Evolutionary conservation across 768 basidiomycete genomes (phyloP), one percentile per base, ranked within the genome.

Genomic region (Agaricus bisporus): DNA sequence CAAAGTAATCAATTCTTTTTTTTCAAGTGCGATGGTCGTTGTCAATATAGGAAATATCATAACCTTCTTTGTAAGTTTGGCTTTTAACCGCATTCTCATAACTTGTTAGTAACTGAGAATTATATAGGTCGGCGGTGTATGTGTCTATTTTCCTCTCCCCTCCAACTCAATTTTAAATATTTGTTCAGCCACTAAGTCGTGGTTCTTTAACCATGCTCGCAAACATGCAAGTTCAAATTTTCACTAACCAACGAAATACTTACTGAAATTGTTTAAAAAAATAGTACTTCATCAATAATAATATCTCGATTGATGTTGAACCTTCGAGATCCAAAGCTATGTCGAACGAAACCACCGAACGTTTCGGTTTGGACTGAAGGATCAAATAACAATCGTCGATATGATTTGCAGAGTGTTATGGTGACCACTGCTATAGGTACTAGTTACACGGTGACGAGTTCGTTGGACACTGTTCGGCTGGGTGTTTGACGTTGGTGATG

Each of bases 1-100:
- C 9, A 12, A 10, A 26, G 12, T 22, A 20, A 20, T 12, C 18
- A 5, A n/a, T n/a, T n/a, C n/a, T 38, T 8, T 6, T 35, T 41
- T 25, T 42, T 32, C 7, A 48, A 75, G 74, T 6, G 64, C 71
- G 2, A 72, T 76, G 57, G 61, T 68, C 8, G 60, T 65, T n/a
- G 54, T 65, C 14, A 73, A 70, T 41, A 48, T 72, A 20, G 64
- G 56, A 3, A 74, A 74, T 55, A 73, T 74, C 35, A 54, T 71
- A 46, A 69, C 68, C 1, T 70, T 71, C 55, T 42, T 71, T 46
- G 74, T 76, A 10, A 51, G 69, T 60, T 4, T 36, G 5, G 10
- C 29, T 32, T 18, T 32, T 45, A 7, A 15, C 4, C n/a, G 20
- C 20, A 1, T 18, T 1, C 32, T 18, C 22, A 8, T 6, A 44